These are phyloP conservation scores for Aspergillus mulundensis DNA, from an alignment of 495 filamentous ascomycete species.

Conservation along the genomic window DNA sequence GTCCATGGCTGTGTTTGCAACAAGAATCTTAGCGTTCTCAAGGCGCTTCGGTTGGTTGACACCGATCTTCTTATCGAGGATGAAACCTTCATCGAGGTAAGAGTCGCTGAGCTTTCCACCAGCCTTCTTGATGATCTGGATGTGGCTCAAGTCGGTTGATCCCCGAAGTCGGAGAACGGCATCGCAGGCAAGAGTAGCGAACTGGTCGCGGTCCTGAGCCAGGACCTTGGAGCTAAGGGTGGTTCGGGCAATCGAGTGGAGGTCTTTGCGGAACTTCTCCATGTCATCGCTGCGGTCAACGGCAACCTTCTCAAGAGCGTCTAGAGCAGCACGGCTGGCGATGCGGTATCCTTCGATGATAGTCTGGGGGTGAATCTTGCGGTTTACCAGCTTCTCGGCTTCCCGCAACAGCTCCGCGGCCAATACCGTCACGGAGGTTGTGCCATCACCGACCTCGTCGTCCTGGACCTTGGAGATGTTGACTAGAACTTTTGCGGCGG, in stretches of 20 bases:
- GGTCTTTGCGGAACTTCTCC: slow-evolving; percentile 81
- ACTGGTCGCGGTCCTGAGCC: slow-evolving; percentile 88
- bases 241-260: slow-evolving; percentile 88
- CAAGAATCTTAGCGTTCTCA: slow-evolving; percentile 96
- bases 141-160: slow-evolving; percentile 92
- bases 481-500: slow-evolving; percentile 88
- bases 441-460: slow-evolving; percentile 96
- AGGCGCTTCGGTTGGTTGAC: slow-evolving; percentile 97
- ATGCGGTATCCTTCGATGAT: slow-evolving; percentile 99
- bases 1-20: slow-evolving; percentile 98
- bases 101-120: slow-evolving; percentile 96
- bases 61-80: slow-evolving; percentile 96
- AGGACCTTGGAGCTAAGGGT: slow-evolving; percentile 97
- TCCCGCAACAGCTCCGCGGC: slow-evolving; percentile 93
- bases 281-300: slow-evolving; percentile 83
- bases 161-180: slow-evolving; percentile 87
- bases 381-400: slow-evolving; percentile 92
- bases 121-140: slow-evolving; percentile 99
- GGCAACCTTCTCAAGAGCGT: slow-evolving; percentile 76
- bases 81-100: slow-evolving; percentile 96
- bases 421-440: slow-evolving; percentile 85
- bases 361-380: slow-evolving; percentile 98
- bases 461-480: slow-evolving; percentile 99
- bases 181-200: slow-evolving; percentile 86
- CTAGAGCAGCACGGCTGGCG: slow-evolving; percentile 82